Evolutionary conservation across 495 filamentous ascomycete species (phyloP).

Genomic region (Achaetomiella virescens): DNA sequence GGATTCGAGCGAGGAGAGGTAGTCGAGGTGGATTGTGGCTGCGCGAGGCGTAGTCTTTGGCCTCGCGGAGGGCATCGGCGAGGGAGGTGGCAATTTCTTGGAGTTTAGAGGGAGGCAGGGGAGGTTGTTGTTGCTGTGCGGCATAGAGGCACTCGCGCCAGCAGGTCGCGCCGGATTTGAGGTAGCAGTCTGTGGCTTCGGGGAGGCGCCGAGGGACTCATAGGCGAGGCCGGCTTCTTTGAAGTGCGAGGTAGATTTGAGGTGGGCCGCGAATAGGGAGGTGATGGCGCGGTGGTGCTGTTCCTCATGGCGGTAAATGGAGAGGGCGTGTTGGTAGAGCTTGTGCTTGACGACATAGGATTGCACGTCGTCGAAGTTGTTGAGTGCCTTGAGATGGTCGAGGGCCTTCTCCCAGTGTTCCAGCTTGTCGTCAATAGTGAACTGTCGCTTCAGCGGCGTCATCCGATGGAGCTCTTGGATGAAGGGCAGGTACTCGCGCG

Average conservation of each 20-base stretch:
- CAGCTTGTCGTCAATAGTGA: conserved; percentile 84
- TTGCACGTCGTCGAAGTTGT: conserved; percentile 64
- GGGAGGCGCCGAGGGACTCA: conserved; percentile 72
- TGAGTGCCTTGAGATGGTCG: conserved; percentile 59
- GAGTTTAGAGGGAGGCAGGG: conserved; percentile 52
- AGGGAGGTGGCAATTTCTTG: conserved; percentile 58
- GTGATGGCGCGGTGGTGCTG: conserved; percentile 53
- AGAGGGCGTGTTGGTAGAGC: conserved; percentile 70
- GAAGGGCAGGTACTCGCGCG: conserved; percentile 92
- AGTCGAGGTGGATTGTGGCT: conserved; percentile 71
- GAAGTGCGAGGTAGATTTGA: conserved; percentile 66
- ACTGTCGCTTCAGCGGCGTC: conserved; percentile 59
- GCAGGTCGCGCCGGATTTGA: conserved; percentile 58
- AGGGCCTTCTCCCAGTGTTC: conserved; percentile 70
- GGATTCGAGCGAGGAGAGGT: conserved; percentile 61
- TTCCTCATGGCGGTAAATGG: conserved; percentile 76
- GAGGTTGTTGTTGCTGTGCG: conserved; percentile 51
- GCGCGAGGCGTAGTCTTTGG: conserved; percentile 76
- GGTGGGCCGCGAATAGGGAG: conserved; percentile 68
- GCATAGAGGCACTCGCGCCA: conserved; percentile 91
- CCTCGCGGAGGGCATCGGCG: conserved; percentile 65
- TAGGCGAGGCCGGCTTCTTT: conserved; percentile 82
- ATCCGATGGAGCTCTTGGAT: conserved; percentile 77
- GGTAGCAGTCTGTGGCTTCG: conserved; percentile 71
- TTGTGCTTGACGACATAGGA: conserved; percentile 69